Conservation (phyloP, 306 rosid genomes). For the Erythrophleum fordii region DNA sequence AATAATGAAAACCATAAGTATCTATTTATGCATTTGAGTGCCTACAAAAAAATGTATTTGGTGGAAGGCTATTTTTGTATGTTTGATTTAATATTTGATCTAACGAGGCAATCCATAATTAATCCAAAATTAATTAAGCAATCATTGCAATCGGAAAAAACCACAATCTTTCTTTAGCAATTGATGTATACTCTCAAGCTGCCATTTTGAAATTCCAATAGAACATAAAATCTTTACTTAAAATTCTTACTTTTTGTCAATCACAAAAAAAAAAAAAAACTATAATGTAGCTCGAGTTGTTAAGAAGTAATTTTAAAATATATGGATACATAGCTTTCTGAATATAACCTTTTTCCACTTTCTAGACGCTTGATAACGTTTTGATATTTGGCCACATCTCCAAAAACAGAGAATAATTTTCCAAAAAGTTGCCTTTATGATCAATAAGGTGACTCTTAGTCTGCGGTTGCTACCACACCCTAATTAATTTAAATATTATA, state of each 20-base stretch:
- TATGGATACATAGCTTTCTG: not conserved
- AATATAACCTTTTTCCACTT: constrained; percentile 16
- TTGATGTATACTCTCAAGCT: not conserved
- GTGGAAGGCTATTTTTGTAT: not conserved
- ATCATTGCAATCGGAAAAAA: not conserved
- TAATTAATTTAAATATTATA: not conserved
- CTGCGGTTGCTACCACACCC: not conserved
- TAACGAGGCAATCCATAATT: not conserved
- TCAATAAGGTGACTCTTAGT: not conserved
- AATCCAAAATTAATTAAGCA: not conserved
- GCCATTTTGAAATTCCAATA: not conserved
- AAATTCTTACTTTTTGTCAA: not conserved
- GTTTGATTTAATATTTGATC: constrained; percentile 2
- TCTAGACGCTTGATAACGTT: not conserved
- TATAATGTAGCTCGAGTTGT: not conserved
- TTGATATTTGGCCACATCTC: constrained; percentile 5
- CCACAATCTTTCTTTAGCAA: not conserved
- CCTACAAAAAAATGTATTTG: not conserved
- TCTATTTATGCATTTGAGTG: constrained; percentile 5
- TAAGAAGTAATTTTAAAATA: not conserved
- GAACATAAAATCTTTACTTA: not conserved
- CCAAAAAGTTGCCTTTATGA: constrained; percentile 29
- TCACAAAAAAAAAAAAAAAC: not conserved
- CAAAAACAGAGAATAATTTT: constrained; percentile 23
- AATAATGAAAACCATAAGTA: constrained; percentile 8